These are phyloP conservation scores for Phytophthora pisi DNA, from an alignment of 352 stramenopile genomes.

Conservation along the genomic window DNA sequence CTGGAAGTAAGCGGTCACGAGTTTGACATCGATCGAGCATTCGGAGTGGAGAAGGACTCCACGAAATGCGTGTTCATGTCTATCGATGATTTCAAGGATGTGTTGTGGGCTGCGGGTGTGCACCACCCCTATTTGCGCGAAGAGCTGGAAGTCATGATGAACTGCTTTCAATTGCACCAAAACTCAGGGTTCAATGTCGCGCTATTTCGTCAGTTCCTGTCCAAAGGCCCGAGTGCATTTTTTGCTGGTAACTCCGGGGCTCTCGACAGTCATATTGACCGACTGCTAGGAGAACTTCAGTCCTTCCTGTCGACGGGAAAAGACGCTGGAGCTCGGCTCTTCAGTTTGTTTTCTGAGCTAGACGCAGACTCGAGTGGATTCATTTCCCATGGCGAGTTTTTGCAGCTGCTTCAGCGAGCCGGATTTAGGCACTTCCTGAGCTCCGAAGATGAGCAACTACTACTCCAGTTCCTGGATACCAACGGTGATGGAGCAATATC, in stretches of 20 bases:
- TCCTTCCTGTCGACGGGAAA: constrained; percentile 62
- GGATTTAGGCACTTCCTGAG: constrained; percentile 65
- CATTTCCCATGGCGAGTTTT: constrained; percentile 68
- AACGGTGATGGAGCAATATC: constrained; percentile 68
- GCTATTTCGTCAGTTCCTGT: constrained; percentile 62
- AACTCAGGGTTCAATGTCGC: constrained; percentile 53
- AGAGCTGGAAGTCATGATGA: constrained; percentile 62
- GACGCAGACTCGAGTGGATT: constrained; percentile 60
- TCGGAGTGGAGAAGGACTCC: constrained; percentile 48
- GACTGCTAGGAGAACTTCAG: constrained; percentile 62
- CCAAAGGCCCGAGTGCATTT: constrained; percentile 52
- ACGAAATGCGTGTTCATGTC: constrained; percentile 48
- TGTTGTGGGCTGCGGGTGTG: constrained; percentile 66
- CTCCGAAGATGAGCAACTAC: constrained; percentile 62
- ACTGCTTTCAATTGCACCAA: constrained; percentile 54
- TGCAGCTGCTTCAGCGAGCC: constrained; percentile 66
- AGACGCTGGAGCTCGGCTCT: constrained; percentile 51
- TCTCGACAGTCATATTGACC: constrained; percentile 61
- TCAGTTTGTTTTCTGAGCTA: constrained; percentile 59
- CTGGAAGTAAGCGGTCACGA: constrained; percentile 31
- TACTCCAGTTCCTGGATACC: constrained; percentile 74
- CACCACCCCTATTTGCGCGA: constrained; percentile 75
- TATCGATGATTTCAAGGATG: constrained; percentile 71
- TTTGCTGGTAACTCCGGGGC: constrained; percentile 45
- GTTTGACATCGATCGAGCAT: constrained; percentile 56